These are phyloP conservation scores for Torrubiella hemipterigena DNA, from an alignment of 2,329 filamentous ascomycete genomes.

Conservation along the genomic window DNA sequence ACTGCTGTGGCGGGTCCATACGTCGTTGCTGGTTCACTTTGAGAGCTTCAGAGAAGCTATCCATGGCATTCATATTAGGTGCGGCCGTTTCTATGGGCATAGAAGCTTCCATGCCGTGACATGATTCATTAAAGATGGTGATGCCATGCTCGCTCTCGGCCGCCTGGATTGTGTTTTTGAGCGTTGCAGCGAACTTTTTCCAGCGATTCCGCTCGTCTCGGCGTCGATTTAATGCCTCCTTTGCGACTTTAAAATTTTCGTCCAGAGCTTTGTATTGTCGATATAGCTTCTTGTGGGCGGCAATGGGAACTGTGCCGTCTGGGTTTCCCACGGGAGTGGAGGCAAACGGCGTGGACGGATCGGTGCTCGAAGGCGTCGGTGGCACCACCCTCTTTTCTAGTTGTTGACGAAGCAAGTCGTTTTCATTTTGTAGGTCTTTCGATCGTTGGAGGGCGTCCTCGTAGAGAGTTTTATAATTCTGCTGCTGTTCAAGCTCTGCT, in stretches of 20 bases:
- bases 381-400: not conserved
- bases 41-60: no score
- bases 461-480: no score
- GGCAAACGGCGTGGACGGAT: no score
- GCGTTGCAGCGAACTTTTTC: conserved; percentile 28
- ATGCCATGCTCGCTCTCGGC: conserved; percentile 26
- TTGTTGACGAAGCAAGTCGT: no score
- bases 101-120: no score
- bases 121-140: conserved; percentile 15
- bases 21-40: no score
- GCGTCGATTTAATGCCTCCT: conserved; percentile 24
- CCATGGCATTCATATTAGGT: no score
- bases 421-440: no score
- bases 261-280: conserved; percentile 28
- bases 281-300: conserved; percentile 20
- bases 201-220: conserved; percentile 31
- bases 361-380: not conserved
- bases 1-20: no score
- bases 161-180: conserved; percentile 29
- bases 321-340: conserved; percentile 3
- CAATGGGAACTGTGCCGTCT: conserved; percentile 6
- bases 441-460: no score
- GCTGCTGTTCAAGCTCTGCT: no score
- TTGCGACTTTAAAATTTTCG: conserved; percentile 27
- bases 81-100: no score